Conservation (phyloP, 78 protist species). For the Dictyostelium brefeldianum region DNA sequence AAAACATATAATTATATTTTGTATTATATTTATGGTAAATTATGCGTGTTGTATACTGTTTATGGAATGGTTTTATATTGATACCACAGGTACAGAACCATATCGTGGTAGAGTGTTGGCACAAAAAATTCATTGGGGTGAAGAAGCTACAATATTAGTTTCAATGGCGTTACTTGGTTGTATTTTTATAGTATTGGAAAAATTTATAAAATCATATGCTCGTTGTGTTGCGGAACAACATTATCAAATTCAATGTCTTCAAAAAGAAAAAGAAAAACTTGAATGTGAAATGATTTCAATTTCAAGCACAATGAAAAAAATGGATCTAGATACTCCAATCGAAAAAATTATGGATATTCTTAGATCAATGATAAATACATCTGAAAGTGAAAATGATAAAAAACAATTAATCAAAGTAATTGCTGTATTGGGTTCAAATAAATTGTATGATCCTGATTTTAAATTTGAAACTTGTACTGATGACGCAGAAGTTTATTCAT, state of each 20-base stretch:
- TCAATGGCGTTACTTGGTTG: slow-evolving; percentile 55
- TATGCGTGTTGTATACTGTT: slow-evolving; percentile 33
- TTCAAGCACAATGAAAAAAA: neutral
- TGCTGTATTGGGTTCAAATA: slow-evolving; percentile 40
- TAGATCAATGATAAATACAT: slow-evolving; percentile 6
- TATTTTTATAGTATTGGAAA: slow-evolving; percentile 38
- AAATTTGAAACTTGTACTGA: slow-evolving; percentile 1
- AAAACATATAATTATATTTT: slow-evolving; percentile 37
- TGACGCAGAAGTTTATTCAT: slow-evolving; percentile 42
- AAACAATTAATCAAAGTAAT: slow-evolving; percentile 33
- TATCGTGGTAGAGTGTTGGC: slow-evolving; percentile 7
- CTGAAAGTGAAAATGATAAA: slow-evolving; percentile 5
- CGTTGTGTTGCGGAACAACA: slow-evolving; percentile 21
- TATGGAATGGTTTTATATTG: slow-evolving; percentile 51
- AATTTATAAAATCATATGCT: slow-evolving; percentile 44
- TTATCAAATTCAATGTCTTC: slow-evolving; percentile 27
- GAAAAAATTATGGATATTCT: slow-evolving; percentile 44
- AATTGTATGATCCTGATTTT: slow-evolving; percentile 43
- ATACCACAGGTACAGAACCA: slow-evolving; percentile 17
- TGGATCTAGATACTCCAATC: slow-evolving; percentile 58
- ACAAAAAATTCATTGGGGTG: slow-evolving; percentile 31
- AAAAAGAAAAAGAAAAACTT: slow-evolving; percentile 44
- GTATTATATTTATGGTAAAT: slow-evolving; percentile 15
- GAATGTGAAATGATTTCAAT: slow-evolving; percentile 31
- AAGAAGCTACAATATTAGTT: slow-evolving; percentile 29